Evolutionary conservation across 2,329 filamentous ascomycete species (phyloP).

Genomic region (Paracamarosporium sp.): DNA sequence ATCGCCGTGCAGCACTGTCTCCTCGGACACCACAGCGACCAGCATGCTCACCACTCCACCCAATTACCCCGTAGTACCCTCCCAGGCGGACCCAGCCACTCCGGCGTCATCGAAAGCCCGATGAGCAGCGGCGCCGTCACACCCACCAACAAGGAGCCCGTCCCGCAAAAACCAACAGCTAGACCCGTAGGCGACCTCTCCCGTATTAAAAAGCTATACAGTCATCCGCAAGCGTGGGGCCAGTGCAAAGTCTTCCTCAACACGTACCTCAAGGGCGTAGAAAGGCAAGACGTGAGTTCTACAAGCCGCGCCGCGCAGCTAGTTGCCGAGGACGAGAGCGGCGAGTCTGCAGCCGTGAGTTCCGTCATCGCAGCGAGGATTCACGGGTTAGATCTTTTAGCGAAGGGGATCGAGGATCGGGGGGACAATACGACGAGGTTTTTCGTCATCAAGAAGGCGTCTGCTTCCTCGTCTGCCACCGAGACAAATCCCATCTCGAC

Average conservation of each 20-base stretch:
- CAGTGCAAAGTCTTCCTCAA: slow-evolving; percentile 83
- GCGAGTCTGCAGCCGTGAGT: slow-evolving; percentile 77
- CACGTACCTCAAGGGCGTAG: slow-evolving; percentile 72
- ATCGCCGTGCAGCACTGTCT: slow-evolving; percentile 89
- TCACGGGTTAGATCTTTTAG: slow-evolving; percentile 73
- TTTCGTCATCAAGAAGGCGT: slow-evolving; percentile 57
- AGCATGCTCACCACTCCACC: background rate
- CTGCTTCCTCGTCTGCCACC: background rate
- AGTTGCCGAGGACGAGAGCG: slow-evolving; percentile 65
- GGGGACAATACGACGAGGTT: slow-evolving; percentile 82
- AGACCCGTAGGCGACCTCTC: slow-evolving; percentile 60
- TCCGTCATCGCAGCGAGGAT: slow-evolving; percentile 74
- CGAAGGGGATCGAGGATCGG: slow-evolving; percentile 73
- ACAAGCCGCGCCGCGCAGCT: slow-evolving; percentile 87
- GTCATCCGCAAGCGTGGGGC: slow-evolving; percentile 93
- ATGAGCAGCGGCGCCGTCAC: slow-evolving; percentile 57
- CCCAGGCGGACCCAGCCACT: background rate
- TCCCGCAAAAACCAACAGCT: slow-evolving; percentile 53
- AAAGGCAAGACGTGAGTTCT: slow-evolving; percentile 82
- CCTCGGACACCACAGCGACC: slow-evolving; percentile 58
- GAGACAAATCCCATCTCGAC: background rate
- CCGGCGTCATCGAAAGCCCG: slow-evolving; percentile 26
- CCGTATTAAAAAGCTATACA: slow-evolving; percentile 79
- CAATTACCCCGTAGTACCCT: background rate
- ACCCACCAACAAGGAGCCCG: slow-evolving; percentile 57